Base-by-base conservation (phyloP, 1,284 basidiomycete species). In the Melampsora americana region DNA sequence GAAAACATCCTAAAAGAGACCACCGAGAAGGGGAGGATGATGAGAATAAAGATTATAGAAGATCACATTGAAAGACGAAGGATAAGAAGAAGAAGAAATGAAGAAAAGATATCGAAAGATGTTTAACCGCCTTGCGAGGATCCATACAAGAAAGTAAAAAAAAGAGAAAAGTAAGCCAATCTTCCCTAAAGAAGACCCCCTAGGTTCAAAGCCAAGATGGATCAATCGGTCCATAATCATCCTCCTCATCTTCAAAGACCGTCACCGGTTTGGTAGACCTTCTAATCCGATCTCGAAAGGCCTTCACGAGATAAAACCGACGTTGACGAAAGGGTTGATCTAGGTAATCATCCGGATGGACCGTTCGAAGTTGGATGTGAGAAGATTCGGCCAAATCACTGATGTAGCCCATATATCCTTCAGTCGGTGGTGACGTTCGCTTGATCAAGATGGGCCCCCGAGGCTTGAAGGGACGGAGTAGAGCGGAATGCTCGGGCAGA, bases 121-220 rank as follows among this genome's bases (percentile, higher is more conserved):
- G 11, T 5, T 6, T 5, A 11, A 6, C 35, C 11, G 5, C 35
- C 5, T 6, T 11, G 35, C 11, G 11, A 39, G 35, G 11, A n/a
- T n/a, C n/a, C 35, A 39, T 39, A 39, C 35, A 39, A 39, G 35
- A 39, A 39, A 39, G 35, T 39, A 11, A 39, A 42, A 42, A 42
- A 42, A 12, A 42, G 42, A 42, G 42, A 42, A 42, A 42, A 42
- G 14, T 11, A 12, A 42, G 12, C 35, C 42, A 42, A 42, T 42
- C 42, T 11, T 42, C 14, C 12, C 42, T 2, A 9, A 42, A 42
- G 14, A 42, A 42, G 42, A 42, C 42, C 11, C n/a, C n/a, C n/a
- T n/a, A n/a, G n/a, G 46, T n/a, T 56, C 53, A 56, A 28, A 56
- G 20, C 53, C 53, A 56, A 56, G 53, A 56, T 23, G 53, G 53